phyloP scores from a whole-genome alignment of 345 rosid species.

The Gossypium thurberi region DNA sequence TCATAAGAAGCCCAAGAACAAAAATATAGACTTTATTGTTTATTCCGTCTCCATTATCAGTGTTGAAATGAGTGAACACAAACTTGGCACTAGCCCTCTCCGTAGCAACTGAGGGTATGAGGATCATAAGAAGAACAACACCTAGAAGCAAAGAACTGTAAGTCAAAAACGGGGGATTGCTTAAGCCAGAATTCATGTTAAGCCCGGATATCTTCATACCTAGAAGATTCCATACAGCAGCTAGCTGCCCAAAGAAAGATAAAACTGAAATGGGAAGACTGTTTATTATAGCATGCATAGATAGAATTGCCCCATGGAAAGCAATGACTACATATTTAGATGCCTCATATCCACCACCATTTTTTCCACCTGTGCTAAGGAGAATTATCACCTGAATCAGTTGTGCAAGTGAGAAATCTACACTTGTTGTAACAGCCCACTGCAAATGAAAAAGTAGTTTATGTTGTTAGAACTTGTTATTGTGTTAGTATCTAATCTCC shows the following conservation, averaged over 20 bases:
- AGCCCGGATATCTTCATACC: constrained; percentile 32
- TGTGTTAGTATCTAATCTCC: constrained; percentile 8
- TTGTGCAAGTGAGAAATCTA: constrained; percentile 64
- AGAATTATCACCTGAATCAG: constrained; percentile 68
- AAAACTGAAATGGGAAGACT: constrained; percentile 75
- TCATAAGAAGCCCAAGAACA: constrained; percentile 86
- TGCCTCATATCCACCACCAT: constrained; percentile 86
- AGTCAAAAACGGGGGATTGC: background rate
- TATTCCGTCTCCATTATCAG: constrained; percentile 73
- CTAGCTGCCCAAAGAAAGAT: constrained; percentile 84
- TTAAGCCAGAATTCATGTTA: background rate
- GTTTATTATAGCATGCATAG: constrained; percentile 69
- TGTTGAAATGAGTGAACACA: constrained; percentile 79
- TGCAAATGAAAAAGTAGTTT: constrained; percentile 31
- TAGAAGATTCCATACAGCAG: constrained; percentile 87
- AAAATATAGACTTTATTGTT: constrained; percentile 62
- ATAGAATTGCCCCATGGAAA: constrained; percentile 69
- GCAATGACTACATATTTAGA: constrained; percentile 71
- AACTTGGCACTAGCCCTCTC: constrained; percentile 81
- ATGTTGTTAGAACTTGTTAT: constrained; percentile 15
- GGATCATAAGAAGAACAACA: constrained; percentile 68
- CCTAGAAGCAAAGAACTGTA: constrained; percentile 31
- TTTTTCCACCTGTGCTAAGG: constrained; percentile 88
- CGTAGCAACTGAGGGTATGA: constrained; percentile 67
- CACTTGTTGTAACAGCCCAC: constrained; percentile 86